Percentiles rank a stretch among this genome's conserved stretches.
Evolutionary conservation across 192 early-diverging fungal genomes (phyloP).

Genomic region (Coemansia sp.): DNA sequence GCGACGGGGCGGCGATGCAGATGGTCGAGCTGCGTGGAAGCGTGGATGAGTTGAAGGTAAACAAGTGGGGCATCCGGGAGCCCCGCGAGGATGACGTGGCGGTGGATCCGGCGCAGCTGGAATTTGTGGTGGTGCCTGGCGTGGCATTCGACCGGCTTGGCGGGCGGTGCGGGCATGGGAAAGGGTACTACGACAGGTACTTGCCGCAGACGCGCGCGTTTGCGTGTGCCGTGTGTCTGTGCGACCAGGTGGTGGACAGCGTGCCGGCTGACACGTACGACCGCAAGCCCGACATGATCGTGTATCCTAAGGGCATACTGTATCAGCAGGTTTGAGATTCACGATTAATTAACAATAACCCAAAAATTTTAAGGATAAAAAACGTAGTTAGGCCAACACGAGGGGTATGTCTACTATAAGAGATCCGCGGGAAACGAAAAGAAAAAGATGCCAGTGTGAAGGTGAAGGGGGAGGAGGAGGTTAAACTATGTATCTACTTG

Average conservation of each 20-base stretch:
- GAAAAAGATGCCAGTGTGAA: not conserved
- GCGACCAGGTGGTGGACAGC: slow-evolving; percentile 20
- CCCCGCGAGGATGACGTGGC: not conserved
- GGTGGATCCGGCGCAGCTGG: slow-evolving; percentile 20
- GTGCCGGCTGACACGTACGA: slow-evolving; percentile 29
- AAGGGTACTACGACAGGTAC: slow-evolving; percentile 44
- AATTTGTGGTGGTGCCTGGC: slow-evolving; percentile 43
- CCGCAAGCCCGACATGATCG: slow-evolving; percentile 20
- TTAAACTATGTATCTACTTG: slow-evolving; percentile 32
- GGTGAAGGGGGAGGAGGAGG: no score
- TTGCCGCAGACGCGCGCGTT: slow-evolving; percentile 6
- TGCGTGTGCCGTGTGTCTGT: slow-evolving; percentile 36
- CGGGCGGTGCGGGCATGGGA: slow-evolving; percentile 42
- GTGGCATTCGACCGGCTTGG: slow-evolving; percentile 34
- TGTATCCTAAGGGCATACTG: slow-evolving; percentile 21
- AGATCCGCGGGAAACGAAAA: slow-evolving; percentile 2
- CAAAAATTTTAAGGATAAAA: not conserved
- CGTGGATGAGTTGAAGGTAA: slow-evolving; percentile 1
- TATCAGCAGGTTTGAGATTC: slow-evolving; percentile 2
- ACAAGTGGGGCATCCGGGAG: slow-evolving; percentile 44
- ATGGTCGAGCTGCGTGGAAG: slow-evolving; percentile 19
- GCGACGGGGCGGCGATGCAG: slow-evolving; percentile 18
- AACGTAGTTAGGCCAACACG: no score
- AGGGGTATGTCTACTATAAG: no score
- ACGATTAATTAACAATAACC: not conserved